Evolutionary conservation across 179 eudicot genomes (phyloP), one percentile per base, ranked within the genome.

Genomic region (Drosera spatulata): DNA sequence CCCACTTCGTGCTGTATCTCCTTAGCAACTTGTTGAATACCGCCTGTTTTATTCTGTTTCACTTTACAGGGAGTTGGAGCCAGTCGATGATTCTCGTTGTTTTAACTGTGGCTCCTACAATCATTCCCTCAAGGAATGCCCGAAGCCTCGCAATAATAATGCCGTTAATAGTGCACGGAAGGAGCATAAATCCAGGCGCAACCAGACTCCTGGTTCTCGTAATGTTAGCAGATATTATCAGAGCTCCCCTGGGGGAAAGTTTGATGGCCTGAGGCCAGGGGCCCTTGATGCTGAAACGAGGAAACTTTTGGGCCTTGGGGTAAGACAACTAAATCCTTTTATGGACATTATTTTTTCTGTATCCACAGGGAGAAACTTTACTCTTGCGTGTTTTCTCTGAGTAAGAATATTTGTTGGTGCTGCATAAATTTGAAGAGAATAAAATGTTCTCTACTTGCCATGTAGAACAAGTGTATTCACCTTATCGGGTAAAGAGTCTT

Each of bases 101-200:
- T 93, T 93, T 82, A 93, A 93, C 62, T 93, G 99, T 75, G 82
- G 94, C 64, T 85, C 99, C 15, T 93, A 93, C 52, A 77, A 68
- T 73, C 99, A 93, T 72, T 73, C 95, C 14, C 64, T 93, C 37
- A 84, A 67, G 79, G 97, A 89, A 55, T 93, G 99, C 71, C 84
- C 88, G 55, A 93, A 83, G 73, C 99, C 99, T 61, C 91, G 99
- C 41, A 86, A 93, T 45, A 85, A 79, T 67, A 79, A 39, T 60
- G 95, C 95, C 53, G 95, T 93, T 41, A 89, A 72, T 74, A 89
- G 64, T 79, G 96, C 99, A 63, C 86, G 99, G 39, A 89, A 83
- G 67, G 77, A 84, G 71, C 99, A 71, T 66, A 89, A 83, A 59
- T 67, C 81, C 22, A 86, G 51, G 68, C 94, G 95, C 60, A 86